phyloP scores from a whole-genome alignment of 495 filamentous ascomycete species.

The Tuber magnatum region DNA sequence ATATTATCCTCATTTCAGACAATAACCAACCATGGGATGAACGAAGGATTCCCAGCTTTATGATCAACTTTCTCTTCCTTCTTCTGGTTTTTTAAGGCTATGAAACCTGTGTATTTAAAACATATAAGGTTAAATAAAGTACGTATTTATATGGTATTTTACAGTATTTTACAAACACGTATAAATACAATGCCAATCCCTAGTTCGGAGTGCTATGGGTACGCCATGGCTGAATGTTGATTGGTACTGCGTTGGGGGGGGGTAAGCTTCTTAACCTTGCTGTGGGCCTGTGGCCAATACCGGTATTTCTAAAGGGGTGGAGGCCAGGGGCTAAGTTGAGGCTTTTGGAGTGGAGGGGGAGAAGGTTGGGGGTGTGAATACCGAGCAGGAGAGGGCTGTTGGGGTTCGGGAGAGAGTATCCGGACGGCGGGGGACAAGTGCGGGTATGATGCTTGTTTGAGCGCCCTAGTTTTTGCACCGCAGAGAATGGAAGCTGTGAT shows the following conservation, averaged over 20 bases:
- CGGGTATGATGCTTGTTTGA: conserved; percentile 54
- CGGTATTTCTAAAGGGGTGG: conserved; percentile 58
- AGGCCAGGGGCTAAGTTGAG: conserved; percentile 45
- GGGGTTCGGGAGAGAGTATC: conserved; percentile 51
- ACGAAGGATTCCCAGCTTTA: too few species aligned
- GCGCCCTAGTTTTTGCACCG: conserved; percentile 59
- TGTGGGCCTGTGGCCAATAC: too few species aligned
- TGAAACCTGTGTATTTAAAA: too few species aligned
- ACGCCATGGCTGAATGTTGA: conserved; percentile 65
- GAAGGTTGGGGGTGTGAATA: conserved; percentile 53
- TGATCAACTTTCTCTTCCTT: too few species aligned
- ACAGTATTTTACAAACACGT: too few species aligned
- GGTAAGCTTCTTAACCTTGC: conserved; percentile 56
- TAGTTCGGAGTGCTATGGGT: conserved; percentile 56
- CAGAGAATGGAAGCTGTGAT: conserved; percentile 55
- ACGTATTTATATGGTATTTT: too few species aligned
- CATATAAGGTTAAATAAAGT: too few species aligned
- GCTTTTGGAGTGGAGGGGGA: conserved; percentile 58
- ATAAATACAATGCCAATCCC: too few species aligned
- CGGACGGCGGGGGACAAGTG: too few species aligned
- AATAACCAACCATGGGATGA: too few species aligned
- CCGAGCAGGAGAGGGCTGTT: conserved; percentile 55
- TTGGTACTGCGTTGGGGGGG: conserved; percentile 58
- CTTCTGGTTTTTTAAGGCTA: too few species aligned
- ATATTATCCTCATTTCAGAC: too few species aligned